A percentile compares a stretch with the other conserved stretches of the same genome.
Conservation (phyloP, 108 stramenopile species). For the Mediolabrus comicus region DNA sequence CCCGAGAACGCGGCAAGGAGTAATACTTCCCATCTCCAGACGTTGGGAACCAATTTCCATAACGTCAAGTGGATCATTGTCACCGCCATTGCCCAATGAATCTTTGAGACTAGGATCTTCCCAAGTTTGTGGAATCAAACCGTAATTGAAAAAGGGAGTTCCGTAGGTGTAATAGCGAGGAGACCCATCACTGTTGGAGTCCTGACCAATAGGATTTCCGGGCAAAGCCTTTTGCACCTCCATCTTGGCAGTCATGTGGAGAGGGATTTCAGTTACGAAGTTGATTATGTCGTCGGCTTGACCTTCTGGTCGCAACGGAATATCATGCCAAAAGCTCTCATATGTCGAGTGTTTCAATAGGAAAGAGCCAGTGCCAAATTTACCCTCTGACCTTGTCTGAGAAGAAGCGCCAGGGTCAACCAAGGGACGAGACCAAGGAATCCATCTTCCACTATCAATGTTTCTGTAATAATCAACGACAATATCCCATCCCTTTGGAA, state of each 20-base stretch:
- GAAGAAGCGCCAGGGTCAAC: slow-evolving; percentile 53
- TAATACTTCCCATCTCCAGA: slow-evolving; percentile 89
- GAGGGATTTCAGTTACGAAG: slow-evolving; percentile 94
- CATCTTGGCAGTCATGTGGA: slow-evolving; percentile 96
- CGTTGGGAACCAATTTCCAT: slow-evolving; percentile 90
- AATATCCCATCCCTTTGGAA: slow-evolving; percentile 96
- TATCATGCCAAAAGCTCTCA: slow-evolving; percentile 92
- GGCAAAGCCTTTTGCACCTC: slow-evolving; percentile 83
- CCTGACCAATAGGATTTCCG: slow-evolving; percentile 82
- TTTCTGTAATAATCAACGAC: slow-evolving; percentile 98
- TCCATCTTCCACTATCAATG: slow-evolving; percentile 88
- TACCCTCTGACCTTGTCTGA: slow-evolving; percentile 54
- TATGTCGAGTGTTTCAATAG: slow-evolving; percentile 50
- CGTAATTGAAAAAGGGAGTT: slow-evolving; percentile 98
- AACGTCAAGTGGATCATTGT: slow-evolving; percentile 97
- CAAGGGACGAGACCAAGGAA: slow-evolving; percentile 89
- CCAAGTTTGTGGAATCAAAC: slow-evolving; percentile 97
- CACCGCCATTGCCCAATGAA: slow-evolving; percentile 84
- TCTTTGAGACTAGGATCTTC: slow-evolving; percentile 88
- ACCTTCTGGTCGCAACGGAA: slow-evolving; percentile 66
- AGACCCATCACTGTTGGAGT: slow-evolving; percentile 91
- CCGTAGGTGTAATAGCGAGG: slow-evolving; percentile 97
- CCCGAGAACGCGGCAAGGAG: slow-evolving; percentile 92
- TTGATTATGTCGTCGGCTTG: slow-evolving; percentile 65
- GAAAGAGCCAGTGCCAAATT: slow-evolving; percentile 79